A percentile compares a stretch with the other conserved stretches of the same genome.
Conservation (phyloP, 768 basidiomycete species). For the Mycena rosella region DNA sequence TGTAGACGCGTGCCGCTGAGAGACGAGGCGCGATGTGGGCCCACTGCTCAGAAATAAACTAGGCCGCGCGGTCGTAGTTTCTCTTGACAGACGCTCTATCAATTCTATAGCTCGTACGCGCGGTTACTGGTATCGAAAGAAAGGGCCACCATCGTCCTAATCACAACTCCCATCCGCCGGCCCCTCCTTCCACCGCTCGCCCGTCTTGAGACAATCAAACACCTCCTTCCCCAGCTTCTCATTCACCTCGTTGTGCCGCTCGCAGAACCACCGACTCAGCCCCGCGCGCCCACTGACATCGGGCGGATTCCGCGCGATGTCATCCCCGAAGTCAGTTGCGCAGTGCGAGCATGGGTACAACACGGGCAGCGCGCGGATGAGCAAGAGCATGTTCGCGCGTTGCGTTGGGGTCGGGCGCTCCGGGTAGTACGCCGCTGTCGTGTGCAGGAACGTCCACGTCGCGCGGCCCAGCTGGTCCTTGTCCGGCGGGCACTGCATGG, state of each 20-base stretch:
- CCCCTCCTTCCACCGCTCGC: slow-evolving; percentile 95
- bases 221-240: slow-evolving; percentile 82
- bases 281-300: slow-evolving; percentile 79
- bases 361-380: slow-evolving; percentile 81
- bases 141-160: no score
- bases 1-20: no score
- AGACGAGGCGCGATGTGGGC: no score
- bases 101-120: no score
- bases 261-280: slow-evolving; percentile 90
- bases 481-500: slow-evolving; percentile 88
- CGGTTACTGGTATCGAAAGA: no score
- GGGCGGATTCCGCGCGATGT: slow-evolving; percentile 76
- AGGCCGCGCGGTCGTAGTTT: no score
- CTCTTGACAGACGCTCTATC: no score
- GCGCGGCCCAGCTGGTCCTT: slow-evolving; percentile 90
- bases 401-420: slow-evolving; percentile 81
- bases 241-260: slow-evolving; percentile 95
- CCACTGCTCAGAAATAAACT: no score
- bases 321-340: slow-evolving; percentile 83
- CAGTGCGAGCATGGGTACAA: slow-evolving; percentile 93
- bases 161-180: slow-evolving; percentile 91
- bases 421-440: slow-evolving; percentile 96
- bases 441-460: slow-evolving; percentile 97
- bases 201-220: slow-evolving; percentile 87
- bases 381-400: slow-evolving; percentile 84